phyloP scores from a whole-genome alignment of 2,329 filamentous ascomycete genomes.

The Pseudopyrenochaeta lycopersici region DNA sequence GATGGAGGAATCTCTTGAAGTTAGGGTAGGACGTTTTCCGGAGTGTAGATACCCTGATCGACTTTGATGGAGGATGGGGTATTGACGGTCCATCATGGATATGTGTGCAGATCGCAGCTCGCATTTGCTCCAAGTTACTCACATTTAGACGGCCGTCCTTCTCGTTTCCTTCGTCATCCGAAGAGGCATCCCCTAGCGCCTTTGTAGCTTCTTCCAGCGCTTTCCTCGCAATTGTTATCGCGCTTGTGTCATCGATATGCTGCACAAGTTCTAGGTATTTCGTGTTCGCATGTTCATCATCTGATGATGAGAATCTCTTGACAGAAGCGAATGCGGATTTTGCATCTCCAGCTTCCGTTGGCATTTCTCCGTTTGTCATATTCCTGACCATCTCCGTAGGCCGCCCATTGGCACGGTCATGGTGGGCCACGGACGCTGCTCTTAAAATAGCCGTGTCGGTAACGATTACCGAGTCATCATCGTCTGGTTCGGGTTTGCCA shows the following conservation, averaged over 20 bases:
- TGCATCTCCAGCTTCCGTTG: conserved; percentile 38
- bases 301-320: conserved; percentile 55
- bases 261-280: conserved; percentile 54
- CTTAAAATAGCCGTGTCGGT: conserved; percentile 57
- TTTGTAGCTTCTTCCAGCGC: conserved; percentile 32
- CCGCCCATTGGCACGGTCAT: conserved; percentile 16
- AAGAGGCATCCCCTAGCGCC: conserved; percentile 31
- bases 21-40: conserved; percentile 53
- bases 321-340: conserved; percentile 51
- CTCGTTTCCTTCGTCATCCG: conserved; percentile 27
- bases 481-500: conserved; percentile 44
- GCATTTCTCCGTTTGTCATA: conserved; percentile 52
- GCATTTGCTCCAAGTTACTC: conserved; percentile 52
- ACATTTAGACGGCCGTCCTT: conserved; percentile 39
- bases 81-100: conserved; percentile 60
- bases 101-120: conserved; percentile 60
- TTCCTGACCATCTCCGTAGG: conserved; percentile 35
- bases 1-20: conserved; percentile 57
- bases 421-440: conserved; percentile 46
- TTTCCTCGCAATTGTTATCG: conserved; percentile 38
- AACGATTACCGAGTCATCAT: conserved; percentile 53
- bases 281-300: conserved; percentile 54
- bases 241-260: conserved; percentile 42
- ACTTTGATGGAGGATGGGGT: conserved; percentile 59
- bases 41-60: conserved; percentile 60